Conservation (phyloP, 208 protist species). For the Acanthamoeba rhysodes region DNA sequence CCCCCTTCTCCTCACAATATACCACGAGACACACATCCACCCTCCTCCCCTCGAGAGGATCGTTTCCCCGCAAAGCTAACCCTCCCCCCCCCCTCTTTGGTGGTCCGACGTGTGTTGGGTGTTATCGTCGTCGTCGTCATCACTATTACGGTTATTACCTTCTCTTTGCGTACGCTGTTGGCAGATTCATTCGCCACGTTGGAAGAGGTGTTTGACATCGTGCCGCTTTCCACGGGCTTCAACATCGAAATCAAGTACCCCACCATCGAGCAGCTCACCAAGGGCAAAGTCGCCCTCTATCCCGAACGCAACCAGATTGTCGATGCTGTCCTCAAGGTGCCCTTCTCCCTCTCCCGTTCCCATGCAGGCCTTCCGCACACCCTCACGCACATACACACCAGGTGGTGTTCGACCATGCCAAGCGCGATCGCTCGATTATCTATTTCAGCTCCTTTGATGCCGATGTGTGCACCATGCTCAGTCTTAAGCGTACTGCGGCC, state of each 20-base stretch:
- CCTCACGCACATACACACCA: background rate
- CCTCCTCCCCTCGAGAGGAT: too few species aligned
- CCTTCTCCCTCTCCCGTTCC: background rate
- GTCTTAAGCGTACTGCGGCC: constrained; percentile 31
- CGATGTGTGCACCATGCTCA: constrained; percentile 26
- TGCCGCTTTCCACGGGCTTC: constrained; percentile 35
- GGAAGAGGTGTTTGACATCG: constrained; percentile 47
- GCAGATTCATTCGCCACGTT: constrained; percentile 41
- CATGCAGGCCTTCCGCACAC: too few species aligned
- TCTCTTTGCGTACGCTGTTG: background rate
- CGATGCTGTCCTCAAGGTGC: constrained; percentile 44
- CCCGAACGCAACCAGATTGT: constrained; percentile 50
- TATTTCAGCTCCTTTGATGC: constrained; percentile 25
- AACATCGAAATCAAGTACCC: constrained; percentile 69
- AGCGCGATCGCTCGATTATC: constrained; percentile 5
- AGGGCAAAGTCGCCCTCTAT: background rate
- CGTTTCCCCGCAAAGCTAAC: too few species aligned
- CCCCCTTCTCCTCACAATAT: too few species aligned
- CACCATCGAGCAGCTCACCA: background rate
- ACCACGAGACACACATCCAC: too few species aligned
- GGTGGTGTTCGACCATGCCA: constrained; percentile 54
- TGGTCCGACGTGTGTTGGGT: background rate
- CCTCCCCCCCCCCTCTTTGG: background rate
- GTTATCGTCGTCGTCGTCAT: too few species aligned
- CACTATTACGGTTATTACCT: too few species aligned